Evolutionary conservation across 1,284 basidiomycete species (phyloP).

Genomic region (Wolfiporia cocos): DNA sequence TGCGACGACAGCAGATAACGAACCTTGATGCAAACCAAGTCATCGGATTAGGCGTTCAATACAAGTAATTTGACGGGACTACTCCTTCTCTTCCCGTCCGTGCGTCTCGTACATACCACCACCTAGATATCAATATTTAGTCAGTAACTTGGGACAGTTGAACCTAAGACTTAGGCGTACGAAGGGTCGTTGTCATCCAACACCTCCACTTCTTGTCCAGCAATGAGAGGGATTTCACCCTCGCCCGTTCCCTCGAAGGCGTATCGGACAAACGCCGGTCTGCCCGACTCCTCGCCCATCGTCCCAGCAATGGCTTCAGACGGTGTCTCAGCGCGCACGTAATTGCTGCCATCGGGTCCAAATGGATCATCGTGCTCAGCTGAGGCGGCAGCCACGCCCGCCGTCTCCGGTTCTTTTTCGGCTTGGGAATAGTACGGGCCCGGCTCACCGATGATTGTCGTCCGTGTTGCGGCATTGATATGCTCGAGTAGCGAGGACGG

Average conservation of each 20-base stretch:
- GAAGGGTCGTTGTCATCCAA: slow-evolving; percentile 75
- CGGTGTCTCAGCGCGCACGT: slow-evolving; percentile 71
- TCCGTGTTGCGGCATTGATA: slow-evolving; percentile 82
- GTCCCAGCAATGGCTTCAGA: slow-evolving; percentile 62
- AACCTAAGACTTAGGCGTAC: slow-evolving; percentile 38
- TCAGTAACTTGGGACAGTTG: slow-evolving; percentile 4
- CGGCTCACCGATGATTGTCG: slow-evolving; percentile 60
- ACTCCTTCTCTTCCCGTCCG: slow-evolving; percentile 79
- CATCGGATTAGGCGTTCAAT: slow-evolving; percentile 37
- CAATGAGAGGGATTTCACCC: slow-evolving; percentile 65
- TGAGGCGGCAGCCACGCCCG: slow-evolving; percentile 20
- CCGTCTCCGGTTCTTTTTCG: slow-evolving; percentile 46
- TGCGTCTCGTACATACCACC: slow-evolving; percentile 87
- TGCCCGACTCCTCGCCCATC: slow-evolving; percentile 59
- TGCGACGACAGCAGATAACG: slow-evolving; percentile 20
- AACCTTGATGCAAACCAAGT: slow-evolving; percentile 10
- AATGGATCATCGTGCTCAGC: slow-evolving; percentile 53
- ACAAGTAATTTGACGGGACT: slow-evolving; percentile 84
- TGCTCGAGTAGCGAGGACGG: slow-evolving; percentile 80
- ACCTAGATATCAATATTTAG: slow-evolving; percentile 48
- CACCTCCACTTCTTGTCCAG: slow-evolving; percentile 71
- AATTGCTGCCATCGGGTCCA: slow-evolving; percentile 68
- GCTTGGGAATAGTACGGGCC: slow-evolving; percentile 43
- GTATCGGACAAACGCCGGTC: slow-evolving; percentile 73
- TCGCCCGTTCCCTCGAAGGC: slow-evolving; percentile 75